Evolutionary conservation across 345 rosid species (phyloP).

Genomic region (Hypericum androsaemum): DNA sequence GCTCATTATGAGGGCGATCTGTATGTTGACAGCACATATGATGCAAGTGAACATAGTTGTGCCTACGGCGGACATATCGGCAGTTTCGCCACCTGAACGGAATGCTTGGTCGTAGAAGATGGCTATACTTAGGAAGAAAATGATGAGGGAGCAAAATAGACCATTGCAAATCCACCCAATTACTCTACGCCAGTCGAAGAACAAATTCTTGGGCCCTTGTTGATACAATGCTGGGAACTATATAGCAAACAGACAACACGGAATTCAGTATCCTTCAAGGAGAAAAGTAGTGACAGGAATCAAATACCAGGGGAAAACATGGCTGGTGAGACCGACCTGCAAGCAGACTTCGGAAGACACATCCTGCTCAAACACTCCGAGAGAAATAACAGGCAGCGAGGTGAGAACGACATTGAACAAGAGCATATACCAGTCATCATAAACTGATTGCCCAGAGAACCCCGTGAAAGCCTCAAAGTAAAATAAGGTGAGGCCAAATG

Average conservation of each 20-base stretch:
- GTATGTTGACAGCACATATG: constrained; percentile 63
- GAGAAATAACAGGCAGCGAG: constrained; percentile 65
- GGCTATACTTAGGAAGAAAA: constrained; percentile 35
- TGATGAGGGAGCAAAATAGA: constrained; percentile 38
- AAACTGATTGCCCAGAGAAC: constrained; percentile 60
- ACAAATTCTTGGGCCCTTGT: constrained; percentile 60
- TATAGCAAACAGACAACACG: constrained; percentile 5
- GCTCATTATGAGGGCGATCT: constrained; percentile 53
- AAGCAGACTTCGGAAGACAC: constrained; percentile 70
- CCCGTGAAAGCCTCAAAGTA: constrained; percentile 56
- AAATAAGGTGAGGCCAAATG: constrained; percentile 75
- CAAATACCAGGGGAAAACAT: not conserved
- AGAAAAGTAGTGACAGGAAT: not conserved
- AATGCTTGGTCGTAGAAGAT: constrained; percentile 37
- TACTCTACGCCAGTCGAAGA: constrained; percentile 60
- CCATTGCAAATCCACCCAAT: constrained; percentile 69
- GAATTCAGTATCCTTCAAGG: not conserved
- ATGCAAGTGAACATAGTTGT: constrained; percentile 48
- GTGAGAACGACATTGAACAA: constrained; percentile 65
- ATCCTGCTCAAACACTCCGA: constrained; percentile 73
- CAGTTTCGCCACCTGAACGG: constrained; percentile 27
- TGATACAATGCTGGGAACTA: constrained; percentile 77
- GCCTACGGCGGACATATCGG: constrained; percentile 42
- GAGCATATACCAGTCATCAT: constrained; percentile 60
- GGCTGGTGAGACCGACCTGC: constrained; percentile 30